Evolutionary conservation across 805 yeast genomes (phyloP), one percentile per base, ranked within the genome.

Genomic region (Yamadazyma sp.): DNA sequence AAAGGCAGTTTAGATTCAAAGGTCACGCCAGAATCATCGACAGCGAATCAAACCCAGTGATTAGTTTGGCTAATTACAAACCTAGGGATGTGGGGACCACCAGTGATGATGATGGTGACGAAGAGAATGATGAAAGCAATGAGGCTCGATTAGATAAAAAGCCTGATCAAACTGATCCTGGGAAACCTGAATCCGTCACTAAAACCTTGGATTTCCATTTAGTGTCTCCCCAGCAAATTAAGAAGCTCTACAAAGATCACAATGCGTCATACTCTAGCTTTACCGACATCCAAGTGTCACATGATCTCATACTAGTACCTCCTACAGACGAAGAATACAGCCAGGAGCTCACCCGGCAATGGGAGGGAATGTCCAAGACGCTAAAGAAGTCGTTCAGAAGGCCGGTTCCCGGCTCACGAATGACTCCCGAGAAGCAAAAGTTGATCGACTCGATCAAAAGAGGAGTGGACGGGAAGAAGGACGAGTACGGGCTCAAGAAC

Each of bases 401-500:
- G 47, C 95, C 95, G 0, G 60, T 71, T 1, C 95, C 95, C 2
- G 82, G 82, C n/a, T 62, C 78, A 1, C 60, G 64, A 15, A 53
- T 87, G 53, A 74, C 76, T 8, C 67, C 67, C 6, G 80, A 77
- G 28, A 77, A 76, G 40, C 67, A 69, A 24, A 77, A 76, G 47
- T 56, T 69, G 39, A 60, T 87, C 29, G 95, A 87, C 58, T 76
- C 84, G 36, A 81, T 87, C 32, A 70, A 75, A 32, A 71, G 95
- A 48, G 91, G 95, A 9, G 95, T 87, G 12, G 95, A 87, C 59
- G 95, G 95, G 6, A 71, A 77, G 29, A 73, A 77, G 52, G 80
- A 77, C 35, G 80, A 76, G 20, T 77, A 76, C 18, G 79, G 82
- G 1, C 61, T 73, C 38, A 80, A 78, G 52, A 79, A 84, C 55